phyloP scores from a whole-genome alignment of 306 rosid species.

The Citrullus mucosospermus region DNA sequence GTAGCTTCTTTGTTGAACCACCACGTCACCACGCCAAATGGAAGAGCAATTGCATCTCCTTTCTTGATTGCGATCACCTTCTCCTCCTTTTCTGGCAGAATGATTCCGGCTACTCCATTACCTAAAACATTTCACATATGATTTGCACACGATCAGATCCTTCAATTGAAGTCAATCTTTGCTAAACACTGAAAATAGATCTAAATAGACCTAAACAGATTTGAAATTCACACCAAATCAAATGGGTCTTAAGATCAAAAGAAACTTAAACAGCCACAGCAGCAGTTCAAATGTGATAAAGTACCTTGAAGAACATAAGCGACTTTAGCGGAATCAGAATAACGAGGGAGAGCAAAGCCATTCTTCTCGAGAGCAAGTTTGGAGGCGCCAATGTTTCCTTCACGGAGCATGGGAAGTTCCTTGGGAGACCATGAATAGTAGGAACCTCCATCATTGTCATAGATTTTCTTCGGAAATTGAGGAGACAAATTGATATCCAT shows the following conservation, averaged over 20 bases:
- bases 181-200: too few relatives aligned
- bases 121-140: conserved; percentile 15
- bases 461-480: neutral
- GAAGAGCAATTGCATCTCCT: conserved; percentile 77
- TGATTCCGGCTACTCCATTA: conserved; percentile 46
- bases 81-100: conserved; percentile 62
- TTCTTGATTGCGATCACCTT: conserved; percentile 58
- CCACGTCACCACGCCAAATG: conserved; percentile 84
- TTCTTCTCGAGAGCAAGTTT: neutral
- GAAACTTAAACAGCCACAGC: too few relatives aligned
- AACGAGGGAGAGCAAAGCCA: neutral
- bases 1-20: conserved; percentile 65
- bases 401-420: neutral
- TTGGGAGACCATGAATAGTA: neutral
- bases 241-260: too few relatives aligned
- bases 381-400: neutral
- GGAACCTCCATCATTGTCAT: neutral
- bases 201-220: neutral
- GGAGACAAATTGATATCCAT: neutral
- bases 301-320: conserved; percentile 1
- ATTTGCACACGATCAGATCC: neutral
- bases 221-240: too few relatives aligned
- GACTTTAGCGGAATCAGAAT: neutral
- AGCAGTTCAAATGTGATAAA: too few relatives aligned
- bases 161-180: too few relatives aligned